A percentile compares a stretch with the other conserved stretches of the same genome.
These are phyloP conservation scores for Gossypium aridum DNA, from an alignment of 441 rosid species.

Conservation along the genomic window DNA sequence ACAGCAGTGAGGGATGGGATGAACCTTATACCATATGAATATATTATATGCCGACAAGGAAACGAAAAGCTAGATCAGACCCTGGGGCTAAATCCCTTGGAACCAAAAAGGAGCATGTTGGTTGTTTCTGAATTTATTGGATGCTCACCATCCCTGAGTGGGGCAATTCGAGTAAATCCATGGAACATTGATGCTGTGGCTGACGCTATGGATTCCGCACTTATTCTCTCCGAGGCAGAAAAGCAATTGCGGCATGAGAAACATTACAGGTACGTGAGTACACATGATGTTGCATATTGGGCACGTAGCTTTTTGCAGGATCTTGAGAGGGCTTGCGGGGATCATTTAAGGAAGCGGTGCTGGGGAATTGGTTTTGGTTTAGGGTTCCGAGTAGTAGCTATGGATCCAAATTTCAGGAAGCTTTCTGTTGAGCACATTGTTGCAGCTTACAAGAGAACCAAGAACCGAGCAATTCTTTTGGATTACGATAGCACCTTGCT, in stretches of 20 bases:
- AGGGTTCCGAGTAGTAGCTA: constrained; percentile 72
- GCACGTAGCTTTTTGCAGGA: constrained; percentile 84
- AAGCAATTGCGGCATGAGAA: constrained; percentile 85
- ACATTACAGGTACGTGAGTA: constrained; percentile 77
- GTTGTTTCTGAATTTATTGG: constrained; percentile 89
- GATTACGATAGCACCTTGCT: constrained; percentile 82
- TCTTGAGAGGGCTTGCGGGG: constrained; percentile 78
- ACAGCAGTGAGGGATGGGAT: constrained; percentile 91
- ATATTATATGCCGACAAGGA: constrained; percentile 74
- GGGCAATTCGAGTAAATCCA: constrained; percentile 60
- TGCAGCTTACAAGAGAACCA: constrained; percentile 75
- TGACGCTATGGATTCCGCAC: constrained; percentile 73
- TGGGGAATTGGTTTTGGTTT: constrained; percentile 93
- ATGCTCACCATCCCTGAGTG: constrained; percentile 49
- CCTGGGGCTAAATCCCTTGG: constrained; percentile 37
- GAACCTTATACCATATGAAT: constrained; percentile 89
- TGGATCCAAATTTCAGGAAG: constrained; percentile 84
- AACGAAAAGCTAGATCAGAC: constrained; percentile 46
- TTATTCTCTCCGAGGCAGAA: constrained; percentile 52
- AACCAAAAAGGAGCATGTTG: constrained; percentile 70
- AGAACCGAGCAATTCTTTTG: constrained; percentile 69
- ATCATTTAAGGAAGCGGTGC: constrained; percentile 69
- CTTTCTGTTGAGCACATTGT: constrained; percentile 79
- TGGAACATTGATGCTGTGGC: constrained; percentile 87
- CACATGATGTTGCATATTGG: constrained; percentile 92